Evolutionary conservation across 176 grass and related monocot genomes (phyloP), one percentile per base, ranked within the genome.

Genomic region (Paspalum vaginatum): DNA sequence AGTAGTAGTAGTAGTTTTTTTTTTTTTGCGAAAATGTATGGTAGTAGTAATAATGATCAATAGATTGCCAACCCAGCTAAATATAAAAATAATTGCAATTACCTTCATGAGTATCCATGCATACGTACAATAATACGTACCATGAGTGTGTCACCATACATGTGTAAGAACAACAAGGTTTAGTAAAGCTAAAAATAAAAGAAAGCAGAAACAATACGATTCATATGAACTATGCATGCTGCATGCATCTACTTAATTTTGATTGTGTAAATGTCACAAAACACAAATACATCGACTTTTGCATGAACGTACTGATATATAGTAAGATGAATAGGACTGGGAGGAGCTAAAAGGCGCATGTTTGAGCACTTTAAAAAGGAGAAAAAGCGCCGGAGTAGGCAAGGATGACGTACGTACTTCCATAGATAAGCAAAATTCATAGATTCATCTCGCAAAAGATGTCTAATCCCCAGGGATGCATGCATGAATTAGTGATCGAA

Each of bases 281-380:
- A 43, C 7, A 66, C 7, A 66, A 11, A 40, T 42, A 65, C 62
- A 20, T 65, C 4, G n/a, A 42, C 3, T 32, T 32, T 32, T 32
- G 2, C 3, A 32, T 32, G 32, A 1, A 32, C 32, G 32, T 32
- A 32, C 32, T 32, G 32, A 54, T 9, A 54, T 0, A 20, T 8
- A 55, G 53, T 16, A 38, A 53, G 70, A 52, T 47, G 41, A 40
- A 61, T n/a, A 44, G 27, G 39, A 20, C 68, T 75, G 53, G 75
- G 61, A 61, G 75, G 21, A 53, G 22, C 52, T 75, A 45, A 84
- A 84, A 88, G 63, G 61, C 53, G n/a, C 27, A 61, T 52, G 42
- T 75, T 75, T 77, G 64, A n/a, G n/a, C 51, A 61, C 86, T 84
- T 88, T 84, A 68, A 75, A 85, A 83, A 78, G 67, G 45, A 61